phyloP scores from a whole-genome alignment of 2,329 filamentous ascomycete genomes.

The Curvularia eragrostidis region DNA sequence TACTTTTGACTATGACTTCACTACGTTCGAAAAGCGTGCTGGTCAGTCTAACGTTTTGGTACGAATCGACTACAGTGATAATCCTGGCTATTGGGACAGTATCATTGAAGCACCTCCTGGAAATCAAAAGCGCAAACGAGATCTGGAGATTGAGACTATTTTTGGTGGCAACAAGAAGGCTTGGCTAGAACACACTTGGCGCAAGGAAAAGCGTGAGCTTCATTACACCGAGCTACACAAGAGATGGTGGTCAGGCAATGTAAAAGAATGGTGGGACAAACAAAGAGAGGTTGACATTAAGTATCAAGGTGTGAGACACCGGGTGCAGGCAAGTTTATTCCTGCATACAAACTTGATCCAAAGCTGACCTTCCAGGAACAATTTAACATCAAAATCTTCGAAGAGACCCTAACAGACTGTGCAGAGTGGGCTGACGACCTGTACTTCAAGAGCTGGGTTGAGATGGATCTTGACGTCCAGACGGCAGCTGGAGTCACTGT shows the following conservation, averaged over 20 bases:
- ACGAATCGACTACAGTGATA: not conserved
- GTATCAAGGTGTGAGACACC: not conserved
- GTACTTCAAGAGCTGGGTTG: not conserved
- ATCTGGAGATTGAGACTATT: too few species aligned
- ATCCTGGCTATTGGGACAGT: not conserved
- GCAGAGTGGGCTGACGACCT: not conserved
- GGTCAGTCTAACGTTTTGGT: not conserved
- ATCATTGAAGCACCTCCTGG: too few species aligned
- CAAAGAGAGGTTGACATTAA: not conserved
- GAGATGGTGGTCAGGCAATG: not conserved
- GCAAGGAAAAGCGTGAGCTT: not conserved
- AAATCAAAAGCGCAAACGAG: too few species aligned
- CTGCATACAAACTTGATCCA: too few species aligned
- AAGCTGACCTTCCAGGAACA: too few species aligned
- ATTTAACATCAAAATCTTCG: too few species aligned
- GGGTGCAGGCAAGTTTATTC: too few species aligned
- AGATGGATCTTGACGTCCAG: not conserved
- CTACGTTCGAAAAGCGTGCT: not conserved
- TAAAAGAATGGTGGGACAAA: not conserved
- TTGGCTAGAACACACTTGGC: not conserved
- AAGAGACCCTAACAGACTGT: too few species aligned
- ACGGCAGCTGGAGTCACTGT: not conserved
- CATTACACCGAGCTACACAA: not conserved
- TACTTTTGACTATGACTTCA: slow-evolving; percentile 23
- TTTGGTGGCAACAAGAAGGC: not conserved